Evolutionary conservation across 192 early-diverging fungal species (phyloP).

Genomic region (Coemansia sp.): DNA sequence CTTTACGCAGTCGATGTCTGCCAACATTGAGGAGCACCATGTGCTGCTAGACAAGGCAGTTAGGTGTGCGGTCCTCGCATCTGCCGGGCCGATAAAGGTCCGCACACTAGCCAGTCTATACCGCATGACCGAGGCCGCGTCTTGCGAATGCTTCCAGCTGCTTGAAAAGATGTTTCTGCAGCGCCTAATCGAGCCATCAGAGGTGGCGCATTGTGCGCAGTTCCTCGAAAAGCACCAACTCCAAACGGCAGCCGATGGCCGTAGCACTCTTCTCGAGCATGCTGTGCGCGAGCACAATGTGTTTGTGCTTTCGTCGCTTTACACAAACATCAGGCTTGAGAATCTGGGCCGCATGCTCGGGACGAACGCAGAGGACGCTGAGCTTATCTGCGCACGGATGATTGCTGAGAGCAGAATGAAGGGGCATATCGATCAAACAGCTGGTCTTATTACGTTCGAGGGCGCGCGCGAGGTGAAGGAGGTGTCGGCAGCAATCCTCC

Average conservation of each 20-base stretch:
- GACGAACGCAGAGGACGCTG: conserved; percentile 78
- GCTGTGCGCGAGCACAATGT: conserved; percentile 96
- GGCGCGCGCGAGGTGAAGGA: conserved; percentile 56
- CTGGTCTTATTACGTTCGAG: conserved; percentile 80
- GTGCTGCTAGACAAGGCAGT: conserved; percentile 72
- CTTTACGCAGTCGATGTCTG: conserved; percentile 62
- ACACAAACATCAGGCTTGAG: conserved; percentile 88
- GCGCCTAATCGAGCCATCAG: conserved; percentile 72
- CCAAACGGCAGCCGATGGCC: conserved; percentile 47
- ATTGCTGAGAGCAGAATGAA: conserved; percentile 86
- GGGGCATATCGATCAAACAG: conserved; percentile 92
- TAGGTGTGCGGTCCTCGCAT: conserved; percentile 84
- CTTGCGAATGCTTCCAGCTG: conserved; percentile 72
- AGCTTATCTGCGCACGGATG: conserved; percentile 82
- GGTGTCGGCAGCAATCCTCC: conserved; percentile 31
- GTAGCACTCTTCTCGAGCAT: conserved; percentile 76
- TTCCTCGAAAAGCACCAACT: conserved; percentile 4
- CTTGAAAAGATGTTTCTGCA: conserved; percentile 95
- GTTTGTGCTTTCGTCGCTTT: conserved; percentile 83
- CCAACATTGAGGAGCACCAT: conserved; percentile 63
- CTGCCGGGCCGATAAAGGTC: conserved; percentile 85
- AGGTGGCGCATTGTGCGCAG: conserved; percentile 79
- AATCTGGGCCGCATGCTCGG: conserved; percentile 78
- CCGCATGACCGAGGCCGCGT: conserved; percentile 85
- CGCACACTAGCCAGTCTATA: conserved; percentile 85